These are phyloP conservation scores for Botrytis aclada DNA, from an alignment of 2,329 filamentous ascomycete genomes.

Conservation along the genomic window DNA sequence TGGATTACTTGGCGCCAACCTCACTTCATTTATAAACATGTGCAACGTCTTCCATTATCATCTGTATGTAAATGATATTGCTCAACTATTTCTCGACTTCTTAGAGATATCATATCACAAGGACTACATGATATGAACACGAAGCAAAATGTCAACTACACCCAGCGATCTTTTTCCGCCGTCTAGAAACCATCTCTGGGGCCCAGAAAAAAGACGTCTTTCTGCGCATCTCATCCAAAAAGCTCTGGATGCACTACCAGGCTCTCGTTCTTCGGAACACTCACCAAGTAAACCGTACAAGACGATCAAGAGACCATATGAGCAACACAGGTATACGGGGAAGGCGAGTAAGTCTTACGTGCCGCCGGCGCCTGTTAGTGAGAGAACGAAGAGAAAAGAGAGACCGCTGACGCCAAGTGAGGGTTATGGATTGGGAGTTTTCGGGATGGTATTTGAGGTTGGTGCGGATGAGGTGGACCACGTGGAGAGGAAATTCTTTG, in stretches of 20 bases:
- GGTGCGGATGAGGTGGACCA: background rate
- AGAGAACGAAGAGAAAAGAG: background rate
- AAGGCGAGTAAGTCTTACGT: constrained; percentile 10
- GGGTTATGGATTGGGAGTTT: background rate
- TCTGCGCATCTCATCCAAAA: background rate
- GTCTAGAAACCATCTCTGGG: constrained; percentile 1
- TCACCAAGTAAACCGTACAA: background rate
- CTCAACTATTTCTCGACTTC: background rate
- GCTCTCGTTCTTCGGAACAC: background rate
- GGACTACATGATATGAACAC: background rate
- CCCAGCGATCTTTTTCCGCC: background rate
- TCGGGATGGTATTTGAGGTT: background rate
- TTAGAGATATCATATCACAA: no score
- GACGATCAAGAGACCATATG: background rate
- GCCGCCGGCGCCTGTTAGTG: background rate
- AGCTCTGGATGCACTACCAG: constrained; percentile 5
- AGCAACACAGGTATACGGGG: background rate
- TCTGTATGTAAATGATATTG: background rate
- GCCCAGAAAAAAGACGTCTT: constrained; percentile 9
- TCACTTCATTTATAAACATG: background rate
- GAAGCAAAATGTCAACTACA: background rate
- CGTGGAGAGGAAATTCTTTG: background rate
- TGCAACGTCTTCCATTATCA: background rate
- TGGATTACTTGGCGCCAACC: background rate
- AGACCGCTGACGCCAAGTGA: background rate